Evolutionary conservation across 768 basidiomycete species (phyloP).

Genomic region (Lactarius hengduanensis): DNA sequence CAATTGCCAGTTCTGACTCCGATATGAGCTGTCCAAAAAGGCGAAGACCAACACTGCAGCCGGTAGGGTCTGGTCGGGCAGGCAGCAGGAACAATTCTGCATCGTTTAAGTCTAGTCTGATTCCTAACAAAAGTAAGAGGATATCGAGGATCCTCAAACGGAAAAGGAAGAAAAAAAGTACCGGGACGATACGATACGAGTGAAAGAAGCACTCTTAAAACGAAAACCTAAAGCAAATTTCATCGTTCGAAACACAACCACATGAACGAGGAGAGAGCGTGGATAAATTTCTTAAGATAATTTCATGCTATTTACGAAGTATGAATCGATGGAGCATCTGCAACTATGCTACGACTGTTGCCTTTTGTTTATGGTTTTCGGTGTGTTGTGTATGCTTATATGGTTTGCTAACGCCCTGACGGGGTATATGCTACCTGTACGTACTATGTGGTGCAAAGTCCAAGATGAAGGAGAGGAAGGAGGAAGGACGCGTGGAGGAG

Average conservation of each 20-base stretch:
- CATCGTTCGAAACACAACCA: not conserved
- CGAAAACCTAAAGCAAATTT: not conserved
- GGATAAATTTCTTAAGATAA: not conserved
- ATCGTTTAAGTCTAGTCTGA: not conserved
- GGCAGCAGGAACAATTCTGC: not conserved
- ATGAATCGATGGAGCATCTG: not conserved
- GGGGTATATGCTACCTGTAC: constrained; percentile 9
- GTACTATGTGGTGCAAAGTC: constrained; percentile 12
- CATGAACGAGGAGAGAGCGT: not conserved
- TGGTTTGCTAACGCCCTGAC: not conserved
- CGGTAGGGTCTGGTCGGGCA: not conserved
- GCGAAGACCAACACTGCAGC: not conserved
- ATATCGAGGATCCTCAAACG: not conserved
- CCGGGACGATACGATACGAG: not conserved
- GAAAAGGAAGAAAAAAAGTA: not conserved
- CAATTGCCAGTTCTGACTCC: not conserved
- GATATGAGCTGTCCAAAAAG: constrained; percentile 1
- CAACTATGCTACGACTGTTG: not conserved
- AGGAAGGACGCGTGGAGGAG: not conserved
- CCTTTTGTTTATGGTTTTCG: not conserved
- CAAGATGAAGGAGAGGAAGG: not conserved
- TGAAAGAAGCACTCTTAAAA: not conserved
- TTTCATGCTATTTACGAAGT: not conserved
- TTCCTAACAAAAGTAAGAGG: not conserved
- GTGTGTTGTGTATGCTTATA: not conserved